Base-by-base conservation (phyloP, 75 land plant species). In the Picea glauca region DNA sequence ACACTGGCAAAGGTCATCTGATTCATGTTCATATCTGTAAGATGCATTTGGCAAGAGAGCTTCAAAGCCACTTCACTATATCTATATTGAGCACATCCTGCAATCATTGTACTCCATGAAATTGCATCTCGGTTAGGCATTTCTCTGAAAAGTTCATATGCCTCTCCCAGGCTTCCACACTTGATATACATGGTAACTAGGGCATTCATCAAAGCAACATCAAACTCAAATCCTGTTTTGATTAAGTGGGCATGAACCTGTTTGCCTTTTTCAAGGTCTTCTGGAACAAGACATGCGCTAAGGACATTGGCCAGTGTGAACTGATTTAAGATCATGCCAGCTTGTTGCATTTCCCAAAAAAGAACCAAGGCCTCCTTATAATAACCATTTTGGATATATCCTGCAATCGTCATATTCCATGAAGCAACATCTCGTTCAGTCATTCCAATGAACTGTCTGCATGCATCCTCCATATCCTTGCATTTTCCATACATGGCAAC, bases 221-320 rank as follows among this genome's bases (percentile, higher is more conserved):
- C 72, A 1, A 35, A 67, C 72, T 67, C 35, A 67, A 32, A 67
- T 15, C 43, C 33, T 1, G 20, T 5, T 67, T 67, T 67, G 43
- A 67, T 13, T 67, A 67, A 32, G 72, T 15, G 8, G 46, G 72
- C 38, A 67, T 67, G 72, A 32, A 67, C 72, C 13, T 15, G 80
- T 79, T 81, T 62, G 72, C 91, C 93, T 76, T 87, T 85, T 15
- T 78, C 85, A 12, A 89, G 81, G 13, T 85, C 57, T 43, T 89
- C 91, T 38, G 89, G 77, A 80, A 87, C 86, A 40, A 80, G 81
- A 80, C 93, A 91, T 7, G 94, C 92, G 72, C 79, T 74, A 50
- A 92, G 77, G 20, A 91, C 96, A 40, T 91, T 90, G 58, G 88
- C 83, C 78, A 93, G 83, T 31, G 94, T 88, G 58, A 92, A 78